Evolutionary conservation across 352 stramenopile genomes (phyloP), one percentile per base, ranked within the genome.

Genomic region (Pythium coloratum): DNA sequence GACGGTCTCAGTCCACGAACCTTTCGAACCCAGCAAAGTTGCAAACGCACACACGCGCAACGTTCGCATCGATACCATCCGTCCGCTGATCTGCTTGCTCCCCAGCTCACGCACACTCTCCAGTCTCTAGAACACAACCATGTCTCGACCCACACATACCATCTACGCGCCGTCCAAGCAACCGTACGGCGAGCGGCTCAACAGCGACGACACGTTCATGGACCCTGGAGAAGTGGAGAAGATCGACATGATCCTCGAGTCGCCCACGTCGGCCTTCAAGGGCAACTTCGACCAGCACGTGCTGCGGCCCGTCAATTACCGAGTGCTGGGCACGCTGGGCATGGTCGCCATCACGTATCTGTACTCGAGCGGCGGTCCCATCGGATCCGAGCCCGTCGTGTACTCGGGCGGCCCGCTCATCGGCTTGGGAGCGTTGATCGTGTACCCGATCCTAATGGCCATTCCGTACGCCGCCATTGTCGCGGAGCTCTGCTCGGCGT

Each of bases 401-500:
- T 38, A 55, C 6, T n/a, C 70, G 0, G 70, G 72, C 16, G 72
- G 76, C 7, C 69, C 72, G 6, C 80, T 91, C 32, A 46, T 89
- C 63, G 80, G 86, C 3, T 67, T 98, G 28, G 59, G 94, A 4
- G 84, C 86, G 13, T 88, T 95, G 56, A 12, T 89, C 1, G 16
- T 97, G 6, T 82, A 96, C 32, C 89, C 90, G 3, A 70, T 97
- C 6, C 40, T 97, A 7, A 96, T 90, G 86, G 90, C 42, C 20
- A 63, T 84, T 1, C 84, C 83, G 34, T 89, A 86, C 59, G 75
- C 76, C 1, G 76, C 73, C 63, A 80, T 94, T 30, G 65, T 92
- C 18, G 75, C 80, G 0, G 86, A 94, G 71, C 59, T 94, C 28
- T 86, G 77, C 54, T 78, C 81, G 2, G 83, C 86, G 7, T 92